These are phyloP conservation scores for Coemansia sp. DNA, from an alignment of 192 early-diverging fungal species.

Conservation along the genomic window DNA sequence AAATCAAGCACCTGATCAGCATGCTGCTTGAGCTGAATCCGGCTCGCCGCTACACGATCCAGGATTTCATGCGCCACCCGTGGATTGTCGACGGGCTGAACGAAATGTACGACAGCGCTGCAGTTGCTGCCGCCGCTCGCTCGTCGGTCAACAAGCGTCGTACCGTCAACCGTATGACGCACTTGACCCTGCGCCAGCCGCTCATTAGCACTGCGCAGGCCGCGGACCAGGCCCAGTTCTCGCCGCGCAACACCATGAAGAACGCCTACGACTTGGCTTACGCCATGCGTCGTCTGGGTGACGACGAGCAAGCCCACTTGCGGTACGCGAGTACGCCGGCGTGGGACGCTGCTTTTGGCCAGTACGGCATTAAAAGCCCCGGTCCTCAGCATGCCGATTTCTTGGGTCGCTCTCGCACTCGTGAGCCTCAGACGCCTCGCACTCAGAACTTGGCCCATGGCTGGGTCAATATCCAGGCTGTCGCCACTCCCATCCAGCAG, in stretches of 20 bases:
- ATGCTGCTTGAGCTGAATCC: slow-evolving; percentile 74
- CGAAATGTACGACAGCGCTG: slow-evolving; percentile 51
- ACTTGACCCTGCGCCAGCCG: slow-evolving; percentile 35
- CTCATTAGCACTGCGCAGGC: background rate
- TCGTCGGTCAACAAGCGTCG: slow-evolving; percentile 47
- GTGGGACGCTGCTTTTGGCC: slow-evolving; percentile 55
- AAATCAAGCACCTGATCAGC: slow-evolving; percentile 74
- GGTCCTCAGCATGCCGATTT: slow-evolving; percentile 30
- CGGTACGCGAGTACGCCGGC: slow-evolving; percentile 46
- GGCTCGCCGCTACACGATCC: slow-evolving; percentile 72
- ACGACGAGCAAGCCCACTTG: slow-evolving; percentile 58
- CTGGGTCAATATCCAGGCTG: slow-evolving; percentile 56
- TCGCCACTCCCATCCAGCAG: slow-evolving; percentile 52
- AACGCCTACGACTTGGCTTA: slow-evolving; percentile 77
- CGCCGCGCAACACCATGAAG: slow-evolving; percentile 66
- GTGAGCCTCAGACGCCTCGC: slow-evolving; percentile 30
- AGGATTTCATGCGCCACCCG: slow-evolving; percentile 80
- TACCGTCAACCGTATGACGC: slow-evolving; percentile 26
- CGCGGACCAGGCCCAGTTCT: slow-evolving; percentile 34
- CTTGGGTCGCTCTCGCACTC: slow-evolving; percentile 15
- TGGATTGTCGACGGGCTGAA: slow-evolving; percentile 61
- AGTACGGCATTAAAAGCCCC: slow-evolving; percentile 51
- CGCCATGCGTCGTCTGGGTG: slow-evolving; percentile 77
- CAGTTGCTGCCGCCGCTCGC: slow-evolving; percentile 36
- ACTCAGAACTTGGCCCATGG: slow-evolving; percentile 47